phyloP scores from a whole-genome alignment of 345 rosid species.

The Syzygium oleosum region DNA sequence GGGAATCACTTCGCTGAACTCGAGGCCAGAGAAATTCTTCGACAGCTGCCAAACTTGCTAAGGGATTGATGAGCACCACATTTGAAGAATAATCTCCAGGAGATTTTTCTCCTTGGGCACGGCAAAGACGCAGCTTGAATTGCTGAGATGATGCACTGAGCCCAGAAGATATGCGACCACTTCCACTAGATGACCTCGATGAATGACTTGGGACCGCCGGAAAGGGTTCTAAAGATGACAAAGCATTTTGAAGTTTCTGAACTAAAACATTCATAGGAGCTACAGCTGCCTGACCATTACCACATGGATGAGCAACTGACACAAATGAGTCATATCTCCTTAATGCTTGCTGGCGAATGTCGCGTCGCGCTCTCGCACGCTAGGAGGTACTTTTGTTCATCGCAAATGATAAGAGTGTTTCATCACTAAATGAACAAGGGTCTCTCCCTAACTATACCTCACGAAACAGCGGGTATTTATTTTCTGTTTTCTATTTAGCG shows the following conservation, averaged over 20 bases:
- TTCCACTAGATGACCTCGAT: slow-evolving; percentile 73
- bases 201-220: slow-evolving; percentile 95
- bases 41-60: slow-evolving; percentile 93
- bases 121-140: slow-evolving; percentile 85
- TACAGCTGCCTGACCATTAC: slow-evolving; percentile 30
- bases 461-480: too few relatives aligned
- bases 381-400: too few relatives aligned
- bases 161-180: slow-evolving; percentile 97
- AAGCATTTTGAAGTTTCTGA: slow-evolving; percentile 97
- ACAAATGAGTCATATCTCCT: slow-evolving; percentile 76
- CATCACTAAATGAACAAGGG: too few relatives aligned
- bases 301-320: slow-evolving; percentile 62
- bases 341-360: slow-evolving; percentile 65
- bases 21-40: slow-evolving; percentile 99
- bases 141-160: slow-evolving; percentile 93
- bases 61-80: slow-evolving; percentile 87
- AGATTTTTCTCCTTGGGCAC: slow-evolving; percentile 83
- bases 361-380: too few relatives aligned
- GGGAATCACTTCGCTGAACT: slow-evolving; percentile 82
- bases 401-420: too few relatives aligned
- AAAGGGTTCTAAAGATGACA: slow-evolving; percentile 90
- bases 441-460: too few relatives aligned
- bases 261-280: slow-evolving; percentile 73
- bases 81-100: slow-evolving; percentile 94
- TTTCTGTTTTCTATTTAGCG: too few relatives aligned